Evolutionary conservation across 2,329 filamentous ascomycete genomes (phyloP), one percentile per base, ranked within the genome.

Genomic region (Tolypocladium paradoxum): DNA sequence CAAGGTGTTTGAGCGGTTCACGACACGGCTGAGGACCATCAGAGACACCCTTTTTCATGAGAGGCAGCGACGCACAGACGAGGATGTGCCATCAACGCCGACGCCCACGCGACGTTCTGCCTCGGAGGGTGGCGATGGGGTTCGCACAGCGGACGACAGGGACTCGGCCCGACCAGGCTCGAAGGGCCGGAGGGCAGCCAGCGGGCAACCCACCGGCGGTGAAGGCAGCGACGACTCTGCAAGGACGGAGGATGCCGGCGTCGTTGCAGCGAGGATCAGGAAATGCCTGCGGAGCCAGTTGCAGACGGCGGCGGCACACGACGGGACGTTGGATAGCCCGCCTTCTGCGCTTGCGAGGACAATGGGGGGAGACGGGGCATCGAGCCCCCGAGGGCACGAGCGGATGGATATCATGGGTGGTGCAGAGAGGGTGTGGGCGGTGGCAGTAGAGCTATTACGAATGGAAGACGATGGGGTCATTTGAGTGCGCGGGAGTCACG

Each of bases 1-100:
- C 20, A 68, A 71, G 4, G 70, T 75, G 27, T 73, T 78, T 54
- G 71, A 79, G 60, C 64, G 66, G 40, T 73, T 76, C 54, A 70
- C 68, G 4, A 55, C 62, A 16, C 64, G 64, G 27, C 40, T 73
- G 34, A 63, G 64, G 48, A 64, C 59, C 2, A 66, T 70, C 50
- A 62, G 60, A n/a, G 62, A 62, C 45, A 50, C 53, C 18, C 6
- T 29, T 7, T 45, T 34, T 18, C 37, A 9, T 11, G 20, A 27
- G 3, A 34, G 29, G 8, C 50, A 35, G 20, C 38, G 38, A 18
- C 38, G 31, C 5, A 49, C 31, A 8, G 48, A 38, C 14, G 43
- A 47, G 20, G 27, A 31, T 7, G 27, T 14, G 27, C 9, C 18
- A 7, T 47, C 43, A 3, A 33, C 27, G n/a, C 8, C 43, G 18